Evolutionary conservation across 768 basidiomycete genomes (phyloP), one percentile per base, ranked within the genome.

Genomic region (Dentipellis sp.): DNA sequence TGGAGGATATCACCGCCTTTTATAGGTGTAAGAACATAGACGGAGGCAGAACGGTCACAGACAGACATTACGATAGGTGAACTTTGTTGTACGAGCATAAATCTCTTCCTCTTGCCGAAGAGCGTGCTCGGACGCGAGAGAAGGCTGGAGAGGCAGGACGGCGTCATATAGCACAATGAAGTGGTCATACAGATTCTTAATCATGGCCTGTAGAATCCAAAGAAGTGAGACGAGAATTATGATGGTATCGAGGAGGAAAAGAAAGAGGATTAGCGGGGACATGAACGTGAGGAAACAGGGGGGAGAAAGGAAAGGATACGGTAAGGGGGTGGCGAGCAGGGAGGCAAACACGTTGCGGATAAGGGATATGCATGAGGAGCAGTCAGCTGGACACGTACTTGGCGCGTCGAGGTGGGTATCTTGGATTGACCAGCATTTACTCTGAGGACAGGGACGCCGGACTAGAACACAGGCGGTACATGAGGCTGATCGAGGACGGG

Each of bases 41-140:
- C 67, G 50, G 66, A 58, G 53, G 42, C 53, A 23, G 54, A 38
- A 50, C 34, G 49, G 36, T 47, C 38, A 10, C 19, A 53, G 49
- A 45, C 7, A 23, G 65, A 89, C 90, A 72, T 88, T 87, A 51
- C 91, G 86, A 69, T 95, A 95, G 0, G 91, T 91, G 49, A 80
- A 67, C 68, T 89, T 91, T 53, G 76, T 85, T 0, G 87, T 81
- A 58, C 81, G 82, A 22, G 74, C 75, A 69, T 92, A 93, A 0
- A 92, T 76, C 57, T 91, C 85, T 36, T 81, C 79, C 64, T 95
- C 93, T 64, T 95, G 91, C 50, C 73, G 78, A 10, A 92, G 76
- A 3, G 93, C 83, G 70, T 95, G 88, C 53, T 91, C 83, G 0
- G 83, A 71, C 0, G 91, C 87, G 17, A 94, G 67, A 21, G 75